Percentiles rank a stretch among this genome's conserved stretches.
These are phyloP conservation scores for Chrysosporium keratinophilum DNA, from an alignment of 2,329 filamentous ascomycete genomes.

Conservation along the genomic window DNA sequence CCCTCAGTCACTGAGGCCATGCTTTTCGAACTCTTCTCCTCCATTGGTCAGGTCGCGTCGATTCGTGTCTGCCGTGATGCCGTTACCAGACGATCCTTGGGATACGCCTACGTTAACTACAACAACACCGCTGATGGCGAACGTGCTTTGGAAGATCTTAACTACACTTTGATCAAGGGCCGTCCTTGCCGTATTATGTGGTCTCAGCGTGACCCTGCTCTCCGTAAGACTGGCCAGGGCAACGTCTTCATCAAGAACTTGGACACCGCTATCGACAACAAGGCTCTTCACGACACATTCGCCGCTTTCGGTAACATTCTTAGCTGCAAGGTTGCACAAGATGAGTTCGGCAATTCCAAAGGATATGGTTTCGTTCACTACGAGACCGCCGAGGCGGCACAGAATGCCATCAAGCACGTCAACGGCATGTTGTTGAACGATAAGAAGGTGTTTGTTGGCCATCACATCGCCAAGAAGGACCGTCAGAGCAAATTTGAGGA, in stretches of 20 bases:
- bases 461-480: slow-evolving; percentile 99
- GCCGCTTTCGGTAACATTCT: slow-evolving; percentile 98
- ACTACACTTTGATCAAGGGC: slow-evolving; percentile 99
- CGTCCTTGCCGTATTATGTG: slow-evolving; percentile 99
- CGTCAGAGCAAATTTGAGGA: slow-evolving; percentile 99
- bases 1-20: slow-evolving; percentile 97
- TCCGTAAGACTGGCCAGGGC: slow-evolving; percentile 97
- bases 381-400: slow-evolving; percentile 95
- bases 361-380: slow-evolving; percentile 99
- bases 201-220: slow-evolving; percentile 97
- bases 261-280: slow-evolving; percentile 98
- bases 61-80: slow-evolving; percentile 99
- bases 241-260: slow-evolving; percentile 99
- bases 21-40: slow-evolving; percentile 99
- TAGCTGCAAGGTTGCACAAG: slow-evolving; percentile 98
- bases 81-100: slow-evolving; percentile 94
- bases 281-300: slow-evolving; percentile 98
- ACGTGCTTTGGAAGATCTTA: slow-evolving; percentile 96
- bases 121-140: slow-evolving; percentile 94
- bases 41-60: slow-evolving; percentile 95
- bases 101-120: slow-evolving; percentile 99
- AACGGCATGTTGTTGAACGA: slow-evolving; percentile 99
- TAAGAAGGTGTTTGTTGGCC: slow-evolving; percentile 99
- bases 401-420: slow-evolving; percentile 96
- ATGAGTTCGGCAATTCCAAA: slow-evolving; percentile 93